These are phyloP conservation scores for Podospora anserina DNA, from an alignment of 495 filamentous ascomycete genomes.

Conservation along the genomic window DNA sequence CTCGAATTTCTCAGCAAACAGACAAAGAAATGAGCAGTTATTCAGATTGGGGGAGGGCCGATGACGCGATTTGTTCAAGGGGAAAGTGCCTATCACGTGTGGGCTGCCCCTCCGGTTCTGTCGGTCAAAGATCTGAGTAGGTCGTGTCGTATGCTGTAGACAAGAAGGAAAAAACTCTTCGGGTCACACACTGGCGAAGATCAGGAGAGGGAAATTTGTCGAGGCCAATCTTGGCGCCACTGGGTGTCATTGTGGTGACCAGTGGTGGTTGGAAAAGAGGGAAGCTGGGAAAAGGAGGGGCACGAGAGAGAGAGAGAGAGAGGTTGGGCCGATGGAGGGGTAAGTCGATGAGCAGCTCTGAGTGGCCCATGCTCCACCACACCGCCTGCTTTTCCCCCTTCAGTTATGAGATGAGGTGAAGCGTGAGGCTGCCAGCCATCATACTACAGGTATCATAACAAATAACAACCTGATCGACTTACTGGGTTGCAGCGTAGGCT, in stretches of 20 bases:
- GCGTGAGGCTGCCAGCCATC: not conserved
- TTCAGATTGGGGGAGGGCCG: slow-evolving; percentile 15
- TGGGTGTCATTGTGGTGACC: not conserved
- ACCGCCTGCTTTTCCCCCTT: not conserved
- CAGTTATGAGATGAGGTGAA: not conserved
- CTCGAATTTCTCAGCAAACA: slow-evolving; percentile 33
- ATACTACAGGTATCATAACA: not conserved
- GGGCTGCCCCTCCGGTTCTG: not conserved
- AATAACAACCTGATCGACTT: not conserved
- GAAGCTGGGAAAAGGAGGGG: not conserved
- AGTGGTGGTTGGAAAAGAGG: not conserved
- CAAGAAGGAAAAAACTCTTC: not conserved
- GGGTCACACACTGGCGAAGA: not conserved
- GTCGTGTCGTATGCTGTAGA: not conserved
- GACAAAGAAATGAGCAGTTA: slow-evolving; percentile 33
- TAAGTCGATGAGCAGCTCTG: not conserved
- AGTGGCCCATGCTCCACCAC: not conserved
- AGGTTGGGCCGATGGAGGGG: not conserved
- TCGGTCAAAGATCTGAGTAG: not conserved
- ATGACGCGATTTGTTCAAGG: slow-evolving; percentile 33
- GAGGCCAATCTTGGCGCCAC: not conserved
- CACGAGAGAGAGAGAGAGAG: not conserved
- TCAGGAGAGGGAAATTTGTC: not conserved
- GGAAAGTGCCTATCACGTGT: not conserved
- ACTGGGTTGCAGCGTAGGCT: not conserved